Evolutionary conservation across 805 yeast species (phyloP).

Genomic region (Cyberlindnera misumaiensis): DNA sequence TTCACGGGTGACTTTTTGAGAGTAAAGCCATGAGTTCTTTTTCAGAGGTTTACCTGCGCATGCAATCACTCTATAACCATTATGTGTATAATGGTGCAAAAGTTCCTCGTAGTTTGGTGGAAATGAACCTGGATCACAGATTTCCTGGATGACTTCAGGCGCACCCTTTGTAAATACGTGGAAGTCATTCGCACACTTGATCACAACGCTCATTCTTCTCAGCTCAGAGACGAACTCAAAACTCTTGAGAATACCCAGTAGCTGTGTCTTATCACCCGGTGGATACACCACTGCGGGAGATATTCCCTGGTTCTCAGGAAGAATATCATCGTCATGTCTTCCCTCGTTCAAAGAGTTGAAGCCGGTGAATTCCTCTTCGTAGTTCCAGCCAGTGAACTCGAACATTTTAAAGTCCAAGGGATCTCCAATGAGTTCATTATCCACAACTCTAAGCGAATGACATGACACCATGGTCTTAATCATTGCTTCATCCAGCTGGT

Average conservation of each 20-base stretch:
- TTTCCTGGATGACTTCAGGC: slow-evolving; percentile 82
- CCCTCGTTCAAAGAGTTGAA: slow-evolving; percentile 32
- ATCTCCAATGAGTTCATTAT: slow-evolving; percentile 81
- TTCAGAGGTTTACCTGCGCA: slow-evolving; percentile 63
- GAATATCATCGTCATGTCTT: slow-evolving; percentile 29
- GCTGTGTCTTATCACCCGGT: slow-evolving; percentile 28
- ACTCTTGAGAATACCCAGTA: slow-evolving; percentile 42
- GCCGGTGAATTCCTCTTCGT: slow-evolving; percentile 56
- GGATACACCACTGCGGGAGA: slow-evolving; percentile 49
- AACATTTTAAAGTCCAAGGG: slow-evolving; percentile 94
- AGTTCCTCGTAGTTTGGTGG: slow-evolving; percentile 72
- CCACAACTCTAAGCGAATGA: slow-evolving; percentile 78
- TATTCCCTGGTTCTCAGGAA: slow-evolving; percentile 37
- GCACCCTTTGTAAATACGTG: slow-evolving; percentile 86
- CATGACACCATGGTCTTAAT: slow-evolving; percentile 50
- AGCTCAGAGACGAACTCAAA: slow-evolving; percentile 82
- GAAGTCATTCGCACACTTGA: slow-evolving; percentile 38
- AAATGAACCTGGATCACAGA: slow-evolving; percentile 64
- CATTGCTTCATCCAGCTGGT: slow-evolving; percentile 25
- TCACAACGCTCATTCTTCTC: slow-evolving; percentile 86
- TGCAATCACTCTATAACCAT: slow-evolving; percentile 93
- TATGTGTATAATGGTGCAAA: slow-evolving; percentile 80
- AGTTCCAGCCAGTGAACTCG: slow-evolving; percentile 74
- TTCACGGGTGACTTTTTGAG: slow-evolving; percentile 49
- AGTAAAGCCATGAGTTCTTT: slow-evolving; percentile 40